Percentiles rank a stretch among this genome's conserved stretches.
Conservation (phyloP, 2,329 filamentous ascomycete species). For the Blumeria hordei region DNA sequence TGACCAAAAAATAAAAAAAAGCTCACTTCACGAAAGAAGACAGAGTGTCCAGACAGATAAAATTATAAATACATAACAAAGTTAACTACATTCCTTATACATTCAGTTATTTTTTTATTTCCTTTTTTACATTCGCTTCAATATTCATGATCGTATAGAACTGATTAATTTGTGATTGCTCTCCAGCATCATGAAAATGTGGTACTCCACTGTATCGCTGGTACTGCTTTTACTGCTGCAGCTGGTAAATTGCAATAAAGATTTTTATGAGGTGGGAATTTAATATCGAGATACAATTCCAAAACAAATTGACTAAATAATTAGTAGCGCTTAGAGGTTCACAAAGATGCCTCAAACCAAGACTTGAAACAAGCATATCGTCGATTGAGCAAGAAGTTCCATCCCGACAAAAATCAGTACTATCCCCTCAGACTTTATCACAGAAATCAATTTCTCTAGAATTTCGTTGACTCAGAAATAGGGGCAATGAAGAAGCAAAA, state of each 20-base stretch:
- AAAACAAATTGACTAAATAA: constrained; percentile 4
- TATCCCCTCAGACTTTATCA: constrained; percentile 13
- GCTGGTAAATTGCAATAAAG: constrained; percentile 34
- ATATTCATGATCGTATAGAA: too few species aligned
- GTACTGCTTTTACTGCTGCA: constrained; percentile 29
- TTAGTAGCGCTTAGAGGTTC: constrained; percentile 51
- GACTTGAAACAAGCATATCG: constrained; percentile 90
- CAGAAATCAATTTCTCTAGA: not conserved
- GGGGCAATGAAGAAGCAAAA: constrained; percentile 54
- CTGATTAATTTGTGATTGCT: not conserved
- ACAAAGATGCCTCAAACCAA: constrained; percentile 55
- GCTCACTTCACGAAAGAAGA: too few species aligned
- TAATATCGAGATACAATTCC: not conserved
- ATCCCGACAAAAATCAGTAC: constrained; percentile 95
- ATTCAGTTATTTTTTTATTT: too few species aligned
- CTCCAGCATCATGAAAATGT: constrained; percentile 18
- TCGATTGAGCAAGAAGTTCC: constrained; percentile 77
- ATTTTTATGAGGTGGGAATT: constrained; percentile 51
- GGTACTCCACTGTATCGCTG: constrained; percentile 25
- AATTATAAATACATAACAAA: too few species aligned
- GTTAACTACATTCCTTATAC: too few species aligned
- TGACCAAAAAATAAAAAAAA: too few species aligned
- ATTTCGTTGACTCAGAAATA: constrained; percentile 16
- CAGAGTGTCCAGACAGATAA: too few species aligned
- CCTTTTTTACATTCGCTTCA: too few species aligned